A percentile compares a stretch with the other conserved stretches of the same genome.
These are phyloP conservation scores for Cyamopsis tetragonoloba DNA, from an alignment of 306 rosid species.

Conservation along the genomic window DNA sequence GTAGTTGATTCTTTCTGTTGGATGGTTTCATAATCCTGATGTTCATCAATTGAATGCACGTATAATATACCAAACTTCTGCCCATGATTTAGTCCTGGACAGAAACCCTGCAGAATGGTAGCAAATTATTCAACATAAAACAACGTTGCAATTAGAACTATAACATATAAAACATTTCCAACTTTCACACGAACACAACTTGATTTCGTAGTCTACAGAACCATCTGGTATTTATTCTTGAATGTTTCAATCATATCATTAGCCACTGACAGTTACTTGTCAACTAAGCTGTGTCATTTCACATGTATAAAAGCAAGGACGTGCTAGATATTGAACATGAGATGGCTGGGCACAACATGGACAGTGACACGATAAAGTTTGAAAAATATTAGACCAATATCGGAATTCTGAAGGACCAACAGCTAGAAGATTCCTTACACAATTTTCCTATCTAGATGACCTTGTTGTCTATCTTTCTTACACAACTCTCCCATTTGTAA, in stretches of 20 bases:
- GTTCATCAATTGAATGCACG: slow-evolving; percentile 31
- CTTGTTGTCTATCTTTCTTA: no score
- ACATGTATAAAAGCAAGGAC: slow-evolving; percentile 2
- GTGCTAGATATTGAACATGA: neutral
- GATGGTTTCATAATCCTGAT: slow-evolving; percentile 32
- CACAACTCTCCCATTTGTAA: no score
- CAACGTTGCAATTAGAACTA: neutral
- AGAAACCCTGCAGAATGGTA: slow-evolving; percentile 64
- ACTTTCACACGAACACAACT: neutral
- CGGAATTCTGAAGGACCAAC: no score
- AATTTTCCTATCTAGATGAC: no score
- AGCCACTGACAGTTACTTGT: neutral
- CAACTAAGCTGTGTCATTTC: neutral
- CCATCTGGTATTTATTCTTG: neutral
- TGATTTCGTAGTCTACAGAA: neutral
- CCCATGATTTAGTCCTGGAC: slow-evolving; percentile 80
- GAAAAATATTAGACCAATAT: neutral
- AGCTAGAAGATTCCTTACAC: no score
- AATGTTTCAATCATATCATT: neutral
- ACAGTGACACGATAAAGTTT: neutral
- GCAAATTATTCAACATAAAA: slow-evolving; percentile 3
- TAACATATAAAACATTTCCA: neutral
- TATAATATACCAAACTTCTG: slow-evolving; percentile 67
- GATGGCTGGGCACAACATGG: neutral
- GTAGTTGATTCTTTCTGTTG: slow-evolving; percentile 38